Evolutionary conservation across 108 stramenopile genomes (phyloP), one percentile per base, ranked within the genome.

Genomic region (Licmophora abbreviata): DNA sequence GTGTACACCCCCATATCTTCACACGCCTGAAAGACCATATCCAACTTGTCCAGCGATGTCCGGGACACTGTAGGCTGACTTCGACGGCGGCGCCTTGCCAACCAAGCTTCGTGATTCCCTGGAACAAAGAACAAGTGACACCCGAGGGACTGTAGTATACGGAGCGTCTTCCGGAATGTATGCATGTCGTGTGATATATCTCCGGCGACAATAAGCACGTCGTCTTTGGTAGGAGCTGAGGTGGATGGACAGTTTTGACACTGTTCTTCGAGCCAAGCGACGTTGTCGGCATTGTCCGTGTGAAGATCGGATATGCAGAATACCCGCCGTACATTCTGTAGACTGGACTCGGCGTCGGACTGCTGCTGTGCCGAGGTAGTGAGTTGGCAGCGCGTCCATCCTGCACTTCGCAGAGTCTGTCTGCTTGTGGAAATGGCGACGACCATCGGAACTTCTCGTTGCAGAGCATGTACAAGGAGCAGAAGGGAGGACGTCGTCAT

Each of bases 101-200:
- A 30, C 79, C 79, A 80, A 1, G 79, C 79, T 51, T 80, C 79
- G 37, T 80, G 79, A 47, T 80, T 80, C 0, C 79, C 79, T 3
- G 71, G 59, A 20, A 74, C 45, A 54, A 80, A 80, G 7, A 76
- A 59, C 7, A 74, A 45, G 14, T 56, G 62, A 49, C 67, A 64
- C 5, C 48, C 33, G 0, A 33, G 17, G 1, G 36, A 30, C 28
- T 52, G 0, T 29, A 73, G 23, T 12, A 59, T 56, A 25, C 10
- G 14, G 12, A 80, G 31, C 0, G 68, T 49, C 34, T 65, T 24
- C 18, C 47, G 44, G 11, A 80, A 49, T 10, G 15, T 48, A 4
- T 57, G 43, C 9, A 56, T 24, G 10, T 74, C 58, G 61, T 80
- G 79, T 1, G 74, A 76, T 27, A 80, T 68, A 69, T 80, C 79